Percentiles rank a stretch among this genome's conserved stretches.
phyloP scores from a whole-genome alignment of 2,329 filamentous ascomycete genomes.

The Zalaria obscura region DNA sequence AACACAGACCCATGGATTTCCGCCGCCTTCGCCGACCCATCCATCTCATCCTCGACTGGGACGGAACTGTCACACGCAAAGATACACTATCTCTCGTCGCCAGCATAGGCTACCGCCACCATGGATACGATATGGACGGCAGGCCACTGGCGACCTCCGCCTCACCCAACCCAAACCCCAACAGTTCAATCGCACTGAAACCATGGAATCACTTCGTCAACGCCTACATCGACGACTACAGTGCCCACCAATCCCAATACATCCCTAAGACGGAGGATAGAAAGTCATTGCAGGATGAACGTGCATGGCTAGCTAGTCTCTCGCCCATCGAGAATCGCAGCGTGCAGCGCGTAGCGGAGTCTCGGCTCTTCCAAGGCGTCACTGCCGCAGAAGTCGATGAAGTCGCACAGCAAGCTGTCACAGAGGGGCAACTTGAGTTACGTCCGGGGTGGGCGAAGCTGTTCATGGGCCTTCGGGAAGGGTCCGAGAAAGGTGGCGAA shows the following conservation, averaged over 20 bases:
- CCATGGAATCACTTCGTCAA: constrained; percentile 24
- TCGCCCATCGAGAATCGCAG: constrained; percentile 25
- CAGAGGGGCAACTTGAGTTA: constrained; percentile 17
- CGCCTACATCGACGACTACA: constrained; percentile 28
- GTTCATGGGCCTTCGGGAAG: constrained; percentile 11
- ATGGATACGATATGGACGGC: background rate
- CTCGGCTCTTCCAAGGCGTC: constrained; percentile 25
- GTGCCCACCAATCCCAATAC: constrained; percentile 16
- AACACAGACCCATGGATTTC: background rate
- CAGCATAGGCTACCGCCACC: constrained; percentile 15
- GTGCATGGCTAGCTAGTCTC: constrained; percentile 21
- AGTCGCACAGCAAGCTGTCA: constrained; percentile 15
- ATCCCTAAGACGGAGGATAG: constrained; percentile 14
- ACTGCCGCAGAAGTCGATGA: constrained; percentile 15
- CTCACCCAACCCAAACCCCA: too few relatives aligned
- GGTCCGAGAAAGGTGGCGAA: background rate
- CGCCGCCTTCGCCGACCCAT: constrained; percentile 7
- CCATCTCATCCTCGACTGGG: constrained; percentile 31
- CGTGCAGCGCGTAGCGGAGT: constrained; percentile 22
- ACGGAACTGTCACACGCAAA: constrained; percentile 30
- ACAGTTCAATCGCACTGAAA: constrained; percentile 1
- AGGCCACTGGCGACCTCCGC: too few relatives aligned
- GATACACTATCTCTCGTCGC: constrained; percentile 31
- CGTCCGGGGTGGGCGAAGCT: constrained; percentile 22
- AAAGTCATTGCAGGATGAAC: constrained; percentile 20